Percentiles rank a stretch among this genome's conserved stretches.
Conservation (phyloP, 768 basidiomycete genomes). For the Hirschioporus abietinus region DNA sequence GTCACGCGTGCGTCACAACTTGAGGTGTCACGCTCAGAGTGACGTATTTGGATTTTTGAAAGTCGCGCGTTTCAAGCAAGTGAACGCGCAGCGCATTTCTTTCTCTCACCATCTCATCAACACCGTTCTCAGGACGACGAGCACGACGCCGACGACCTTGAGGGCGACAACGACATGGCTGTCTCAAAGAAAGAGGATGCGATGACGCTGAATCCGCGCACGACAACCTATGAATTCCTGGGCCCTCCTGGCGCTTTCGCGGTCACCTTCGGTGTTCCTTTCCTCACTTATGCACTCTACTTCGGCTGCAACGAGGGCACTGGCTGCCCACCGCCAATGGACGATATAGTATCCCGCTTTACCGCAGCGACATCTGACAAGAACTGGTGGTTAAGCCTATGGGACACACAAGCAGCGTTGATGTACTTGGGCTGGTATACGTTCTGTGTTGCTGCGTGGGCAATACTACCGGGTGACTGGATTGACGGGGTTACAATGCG, state of each 20-base stretch:
- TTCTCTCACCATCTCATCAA: neutral
- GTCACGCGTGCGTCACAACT: neutral
- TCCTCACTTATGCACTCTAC: conserved; percentile 67
- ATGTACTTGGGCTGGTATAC: conserved; percentile 88
- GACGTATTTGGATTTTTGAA: neutral
- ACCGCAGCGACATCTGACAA: conserved; percentile 39
- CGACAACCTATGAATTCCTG: conserved; percentile 73
- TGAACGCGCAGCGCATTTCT: neutral
- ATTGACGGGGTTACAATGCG: conserved; percentile 68
- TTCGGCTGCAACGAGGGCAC: conserved; percentile 70
- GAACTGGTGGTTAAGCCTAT: conserved; percentile 69
- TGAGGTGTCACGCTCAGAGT: neutral
- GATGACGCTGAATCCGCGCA: conserved; percentile 53
- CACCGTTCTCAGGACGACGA: neutral
- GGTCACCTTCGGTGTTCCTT: conserved; percentile 66
- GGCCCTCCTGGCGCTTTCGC: conserved; percentile 74
- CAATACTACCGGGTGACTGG: conserved; percentile 66
- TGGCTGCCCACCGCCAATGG: conserved; percentile 57
- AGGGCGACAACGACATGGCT: neutral
- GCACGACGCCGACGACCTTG: neutral
- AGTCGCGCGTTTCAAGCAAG: neutral
- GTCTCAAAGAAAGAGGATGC: neutral
- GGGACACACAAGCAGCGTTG: conserved; percentile 73
- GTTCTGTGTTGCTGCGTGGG: conserved; percentile 83
- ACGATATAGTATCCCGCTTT: conserved; percentile 37